Evolutionary conservation across 805 yeast genomes (phyloP).

Genomic region (Debaryomyces hansenii): DNA sequence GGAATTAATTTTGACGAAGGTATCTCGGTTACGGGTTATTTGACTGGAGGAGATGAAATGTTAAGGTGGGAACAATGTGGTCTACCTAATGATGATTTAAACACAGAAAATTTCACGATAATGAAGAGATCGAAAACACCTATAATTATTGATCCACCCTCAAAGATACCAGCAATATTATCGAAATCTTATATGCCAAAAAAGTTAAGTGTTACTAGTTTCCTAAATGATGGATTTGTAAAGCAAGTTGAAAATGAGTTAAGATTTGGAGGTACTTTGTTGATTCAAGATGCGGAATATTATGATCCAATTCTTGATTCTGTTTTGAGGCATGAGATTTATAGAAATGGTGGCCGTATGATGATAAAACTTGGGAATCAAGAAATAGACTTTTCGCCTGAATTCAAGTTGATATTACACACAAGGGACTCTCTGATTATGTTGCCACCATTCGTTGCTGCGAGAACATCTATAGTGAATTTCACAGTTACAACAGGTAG

Average conservation of each 20-base stretch:
- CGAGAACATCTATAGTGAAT: conserved; percentile 65
- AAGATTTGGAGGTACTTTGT: conserved; percentile 75
- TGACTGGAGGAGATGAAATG: conserved; percentile 41
- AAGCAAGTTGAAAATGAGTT: conserved; percentile 77
- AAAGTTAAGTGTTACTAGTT: conserved; percentile 60
- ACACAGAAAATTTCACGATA: conserved; percentile 62
- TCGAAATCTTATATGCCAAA: conserved; percentile 22
- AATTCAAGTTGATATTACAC: conserved; percentile 60
- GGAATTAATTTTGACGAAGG: conserved; percentile 41
- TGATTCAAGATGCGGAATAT: conserved; percentile 78
- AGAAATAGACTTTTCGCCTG: conserved; percentile 64
- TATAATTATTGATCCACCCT: conserved; percentile 73
- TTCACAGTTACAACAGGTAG: conserved; percentile 72
- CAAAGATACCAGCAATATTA: conserved; percentile 44
- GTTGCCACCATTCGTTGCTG: conserved; percentile 55
- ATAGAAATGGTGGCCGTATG: conserved; percentile 67
- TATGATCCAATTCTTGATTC: conserved; percentile 73
- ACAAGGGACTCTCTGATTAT: conserved; percentile 55
- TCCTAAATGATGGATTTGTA: conserved; percentile 63
- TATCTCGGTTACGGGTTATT: conserved; percentile 31
- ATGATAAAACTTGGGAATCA: conserved; percentile 60
- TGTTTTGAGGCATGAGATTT: conserved; percentile 60
- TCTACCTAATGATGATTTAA: conserved; percentile 58
- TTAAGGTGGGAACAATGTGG: conserved; percentile 55
- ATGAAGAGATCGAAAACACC: conserved; percentile 46